Evolutionary conservation across 768 basidiomycete species (phyloP), one percentile per base, ranked within the genome.

Genomic region (Mycena vulgaris): DNA sequence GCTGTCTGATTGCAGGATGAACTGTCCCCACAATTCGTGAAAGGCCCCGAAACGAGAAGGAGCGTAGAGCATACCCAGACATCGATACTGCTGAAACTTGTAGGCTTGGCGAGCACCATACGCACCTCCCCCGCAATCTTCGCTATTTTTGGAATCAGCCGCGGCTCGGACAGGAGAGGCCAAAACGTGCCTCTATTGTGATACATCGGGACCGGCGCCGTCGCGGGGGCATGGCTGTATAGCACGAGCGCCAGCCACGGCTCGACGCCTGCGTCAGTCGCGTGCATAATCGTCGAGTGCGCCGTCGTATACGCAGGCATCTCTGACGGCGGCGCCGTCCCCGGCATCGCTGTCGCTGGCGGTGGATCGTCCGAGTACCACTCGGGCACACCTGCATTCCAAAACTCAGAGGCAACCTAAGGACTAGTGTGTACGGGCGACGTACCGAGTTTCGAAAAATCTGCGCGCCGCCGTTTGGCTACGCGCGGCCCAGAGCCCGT

Each of bases 161-260:
- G 10, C 9, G 28, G 19, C 10, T 13, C 25, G 1, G 10, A 35
- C 10, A 35, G 13, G 4, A 14, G 9, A 11, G n/a, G 16, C 5
- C 5, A 37, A 14, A 37, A 68, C 49, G 7, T 31, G 57, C 72
- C 72, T 51, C 30, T 56, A 27, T 70, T 70, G 45, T 71, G 72
- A 28, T 74, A 71, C 72, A 74, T 71, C 6, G 72, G 69, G 23
- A 53, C 8, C 13, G 45, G 17, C 5, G 30, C n/a, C 19, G 49
- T 66, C 8, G 57, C 9, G 19, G 63, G 72, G 11, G 72, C 72
- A 48, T 74, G 69, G 35, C 66, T 74, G 49, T 74, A 70, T 30
- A 74, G 33, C 10, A 70, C 63, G 28, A 74, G 30, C 2, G 62
- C 66, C 31, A 74, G 14, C 72, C 72, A 74, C 6, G 72, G 66